Conservation (phyloP, 352 stramenopile genomes). For the Phytophthora pluvialis region DNA sequence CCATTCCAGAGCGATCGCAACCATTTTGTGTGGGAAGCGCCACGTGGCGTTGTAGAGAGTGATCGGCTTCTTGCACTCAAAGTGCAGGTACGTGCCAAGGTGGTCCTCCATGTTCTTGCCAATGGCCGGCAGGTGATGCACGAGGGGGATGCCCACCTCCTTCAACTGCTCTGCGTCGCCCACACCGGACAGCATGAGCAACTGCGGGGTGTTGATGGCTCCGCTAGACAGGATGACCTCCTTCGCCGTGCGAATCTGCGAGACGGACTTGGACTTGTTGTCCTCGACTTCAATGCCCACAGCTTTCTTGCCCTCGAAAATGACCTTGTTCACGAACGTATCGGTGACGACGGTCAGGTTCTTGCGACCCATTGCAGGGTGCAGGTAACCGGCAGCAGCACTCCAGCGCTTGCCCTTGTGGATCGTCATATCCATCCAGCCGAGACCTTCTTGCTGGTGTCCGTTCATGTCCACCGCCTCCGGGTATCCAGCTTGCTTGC, state of each 20-base stretch:
- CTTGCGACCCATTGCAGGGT: slow-evolving; percentile 52
- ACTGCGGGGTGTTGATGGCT: slow-evolving; percentile 85
- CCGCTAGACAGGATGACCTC: slow-evolving; percentile 88
- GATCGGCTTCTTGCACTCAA: slow-evolving; percentile 85
- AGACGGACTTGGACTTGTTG: slow-evolving; percentile 56
- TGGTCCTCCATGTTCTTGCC: slow-evolving; percentile 89
- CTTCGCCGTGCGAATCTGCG: slow-evolving; percentile 62
- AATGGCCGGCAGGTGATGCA: slow-evolving; percentile 76
- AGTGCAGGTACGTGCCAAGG: slow-evolving; percentile 84
- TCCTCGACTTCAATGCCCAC: slow-evolving; percentile 70
- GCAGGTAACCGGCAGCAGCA: slow-evolving; percentile 65
- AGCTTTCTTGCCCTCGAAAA: slow-evolving; percentile 77
- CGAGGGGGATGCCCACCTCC: slow-evolving; percentile 67
- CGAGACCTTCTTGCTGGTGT: slow-evolving; percentile 85
- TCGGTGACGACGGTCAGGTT: slow-evolving; percentile 79
- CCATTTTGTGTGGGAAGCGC: slow-evolving; percentile 85
- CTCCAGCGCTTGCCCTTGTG: slow-evolving; percentile 82
- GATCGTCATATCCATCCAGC: slow-evolving; percentile 88
- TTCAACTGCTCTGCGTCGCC: slow-evolving; percentile 72
- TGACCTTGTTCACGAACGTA: slow-evolving; percentile 77
- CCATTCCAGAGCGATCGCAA: slow-evolving; percentile 83
- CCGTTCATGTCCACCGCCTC: slow-evolving; percentile 88
- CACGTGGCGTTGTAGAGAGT: slow-evolving; percentile 86
- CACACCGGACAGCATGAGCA: slow-evolving; percentile 86
- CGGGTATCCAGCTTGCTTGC: slow-evolving; percentile 75